These are phyloP conservation scores for Leucoagaricus sp. DNA, from an alignment of 1,284 basidiomycete species.

Conservation along the genomic window DNA sequence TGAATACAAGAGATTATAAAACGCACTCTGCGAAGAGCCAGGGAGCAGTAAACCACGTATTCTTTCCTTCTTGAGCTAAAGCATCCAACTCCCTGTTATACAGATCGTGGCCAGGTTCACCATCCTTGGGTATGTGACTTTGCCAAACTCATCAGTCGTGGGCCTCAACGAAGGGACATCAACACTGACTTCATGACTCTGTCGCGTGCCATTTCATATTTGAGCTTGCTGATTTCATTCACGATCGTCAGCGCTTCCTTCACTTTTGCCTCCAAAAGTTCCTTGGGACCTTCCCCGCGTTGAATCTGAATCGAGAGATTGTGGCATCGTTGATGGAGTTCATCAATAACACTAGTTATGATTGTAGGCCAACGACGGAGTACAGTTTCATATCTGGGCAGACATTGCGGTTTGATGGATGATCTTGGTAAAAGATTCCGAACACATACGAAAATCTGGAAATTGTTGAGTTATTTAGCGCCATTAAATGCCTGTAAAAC, in stretches of 20 bases:
- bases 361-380: constrained; percentile 86
- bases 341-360: constrained; percentile 34
- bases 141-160: not conserved
- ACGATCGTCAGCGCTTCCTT: constrained; percentile 90
- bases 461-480: not conserved
- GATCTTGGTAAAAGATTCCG: not conserved
- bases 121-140: constrained; percentile 74
- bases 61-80: constrained; percentile 49
- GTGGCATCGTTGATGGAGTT: constrained; percentile 36
- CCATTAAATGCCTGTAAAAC: not conserved
- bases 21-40: constrained; percentile 94
- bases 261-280: constrained; percentile 41
- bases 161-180: not conserved
- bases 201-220: constrained; percentile 90
- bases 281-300: constrained; percentile 20
- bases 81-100: constrained; percentile 77
- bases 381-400: constrained; percentile 43
- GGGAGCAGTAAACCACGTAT: constrained; percentile 90
- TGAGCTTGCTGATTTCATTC: constrained; percentile 76
- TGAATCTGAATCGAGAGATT: constrained; percentile 26
- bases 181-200: constrained; percentile 65
- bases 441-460: constrained; percentile 55
- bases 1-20: not conserved
- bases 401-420: not conserved
- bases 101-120: constrained; percentile 61